Base-by-base conservation (phyloP, 192 early-diverging fungal species). In the Martensiomyces pterosporus region DNA sequence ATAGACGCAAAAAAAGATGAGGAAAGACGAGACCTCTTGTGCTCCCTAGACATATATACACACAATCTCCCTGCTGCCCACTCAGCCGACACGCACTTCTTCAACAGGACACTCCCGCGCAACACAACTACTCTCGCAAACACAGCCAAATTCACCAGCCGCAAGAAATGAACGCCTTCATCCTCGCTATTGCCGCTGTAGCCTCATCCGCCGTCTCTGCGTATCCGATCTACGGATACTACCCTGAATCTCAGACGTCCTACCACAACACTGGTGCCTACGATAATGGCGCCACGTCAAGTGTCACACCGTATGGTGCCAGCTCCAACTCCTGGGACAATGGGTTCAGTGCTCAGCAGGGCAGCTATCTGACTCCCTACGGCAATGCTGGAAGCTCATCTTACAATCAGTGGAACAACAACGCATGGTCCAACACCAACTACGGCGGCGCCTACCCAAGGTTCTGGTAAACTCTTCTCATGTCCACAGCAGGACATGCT, bases 221-320 rank as follows among this genome's bases (percentile, higher is more conserved):
- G 1, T 58, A 58, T 27, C 64, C 64, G 10, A 34, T 49, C 23
- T 54, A 66, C 23, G 37, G 50, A n/a, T 39, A 52, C 36, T 66
- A 66, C 22, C 56, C 64, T 22, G 53, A 48, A 39, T 17, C 41
- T 18, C 64, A 53, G 41, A 35, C 46, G 8, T 49, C 34, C 1
- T 53, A 58, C 24, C 64, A 66, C 41, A 58, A 66, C 51, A 54
- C 56, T 2, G 64, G 64, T 15, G 55, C 64, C 2, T 66, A 66
- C 25, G 47, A 55, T 25, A 41, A 54, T n/a, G 64, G 64, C 14
- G 41, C 23, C 1, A 39, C 46, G 15, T 23, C 56, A 3, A 49
- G 29, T 19, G 42, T 54, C 17, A 54, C 55, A 15, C 64, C 64
- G 6, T 59, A 47, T 33, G 46, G 64, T 9, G 32, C 51, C 5